Percentiles rank a stretch among this genome's conserved stretches.
Conservation (phyloP, 2,329 filamentous ascomycete genomes). For the Colletotrichum costaricense region DNA sequence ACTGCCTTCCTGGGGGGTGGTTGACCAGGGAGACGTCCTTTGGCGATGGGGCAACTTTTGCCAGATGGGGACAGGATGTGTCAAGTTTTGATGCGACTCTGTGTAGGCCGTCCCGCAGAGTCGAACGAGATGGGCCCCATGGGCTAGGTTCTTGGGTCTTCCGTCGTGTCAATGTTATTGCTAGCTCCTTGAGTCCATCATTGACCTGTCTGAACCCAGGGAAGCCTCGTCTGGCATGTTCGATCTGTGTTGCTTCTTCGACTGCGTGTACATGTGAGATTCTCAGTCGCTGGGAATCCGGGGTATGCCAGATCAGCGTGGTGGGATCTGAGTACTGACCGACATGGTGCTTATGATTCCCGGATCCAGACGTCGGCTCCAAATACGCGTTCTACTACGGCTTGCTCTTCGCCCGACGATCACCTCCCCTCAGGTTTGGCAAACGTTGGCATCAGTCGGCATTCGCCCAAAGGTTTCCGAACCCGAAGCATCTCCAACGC, state of each 20-base stretch:
- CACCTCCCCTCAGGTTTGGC: not conserved
- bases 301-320: not conserved
- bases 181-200: not conserved
- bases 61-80: conserved; percentile 26
- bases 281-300: not conserved
- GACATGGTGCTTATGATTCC: conserved; percentile 3
- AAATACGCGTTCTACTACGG: not conserved
- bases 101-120: conserved; percentile 2
- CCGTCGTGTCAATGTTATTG: not conserved
- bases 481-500: not conserved
- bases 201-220: not conserved
- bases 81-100: conserved; percentile 28
- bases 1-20: conserved; percentile 17
- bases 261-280: not conserved
- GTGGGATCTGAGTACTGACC: not conserved
- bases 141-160: conserved; percentile 9
- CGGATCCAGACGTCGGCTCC: not conserved
- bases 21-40: conserved; percentile 5
- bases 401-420: not conserved
- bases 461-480: not conserved
- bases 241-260: not conserved
- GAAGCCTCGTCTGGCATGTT: not conserved
- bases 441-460: conserved; percentile 5
- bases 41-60: conserved; percentile 21
- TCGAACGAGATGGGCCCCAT: conserved; percentile 26